These are phyloP conservation scores for Penicillium argentinense DNA, from an alignment of 495 filamentous ascomycete species.

Conservation along the genomic window DNA sequence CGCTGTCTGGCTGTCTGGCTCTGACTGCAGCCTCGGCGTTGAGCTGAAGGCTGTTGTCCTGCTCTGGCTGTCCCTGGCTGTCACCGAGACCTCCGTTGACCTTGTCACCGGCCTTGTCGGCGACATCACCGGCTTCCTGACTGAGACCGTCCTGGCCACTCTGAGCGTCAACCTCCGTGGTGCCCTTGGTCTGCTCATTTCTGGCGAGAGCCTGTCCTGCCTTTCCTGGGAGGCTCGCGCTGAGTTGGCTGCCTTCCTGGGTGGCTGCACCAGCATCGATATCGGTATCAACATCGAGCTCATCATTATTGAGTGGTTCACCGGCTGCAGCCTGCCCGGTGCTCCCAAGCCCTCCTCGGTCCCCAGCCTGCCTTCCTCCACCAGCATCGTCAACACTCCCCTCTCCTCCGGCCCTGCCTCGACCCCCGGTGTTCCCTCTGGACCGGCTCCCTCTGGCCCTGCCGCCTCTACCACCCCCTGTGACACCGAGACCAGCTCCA, in stretches of 20 bases:
- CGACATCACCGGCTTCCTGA: slow-evolving; percentile 34
- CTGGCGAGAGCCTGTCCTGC: slow-evolving; percentile 35
- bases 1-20: slow-evolving; percentile 40
- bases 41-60: slow-evolving; percentile 44
- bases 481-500: slow-evolving; percentile 17
- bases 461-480: slow-evolving; percentile 14
- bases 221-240: slow-evolving; percentile 38
- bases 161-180: slow-evolving; percentile 38
- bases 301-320: slow-evolving; percentile 44
- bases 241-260: slow-evolving; percentile 43
- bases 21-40: slow-evolving; percentile 37
- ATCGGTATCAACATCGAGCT: slow-evolving; percentile 34
- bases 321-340: slow-evolving; percentile 37
- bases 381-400: background rate
- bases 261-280: slow-evolving; percentile 30
- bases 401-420: slow-evolving; percentile 7
- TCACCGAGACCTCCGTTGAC: slow-evolving; percentile 29
- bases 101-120: slow-evolving; percentile 28
- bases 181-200: slow-evolving; percentile 33
- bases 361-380: slow-evolving; percentile 19
- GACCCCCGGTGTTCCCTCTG: slow-evolving; percentile 4
- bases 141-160: slow-evolving; percentile 22
- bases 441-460: slow-evolving; percentile 9
- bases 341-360: slow-evolving; percentile 19
- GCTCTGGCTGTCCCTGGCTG: slow-evolving; percentile 43